phyloP scores from a whole-genome alignment of 73 alveolate genomes.

The Paramecium bursaria region DNA sequence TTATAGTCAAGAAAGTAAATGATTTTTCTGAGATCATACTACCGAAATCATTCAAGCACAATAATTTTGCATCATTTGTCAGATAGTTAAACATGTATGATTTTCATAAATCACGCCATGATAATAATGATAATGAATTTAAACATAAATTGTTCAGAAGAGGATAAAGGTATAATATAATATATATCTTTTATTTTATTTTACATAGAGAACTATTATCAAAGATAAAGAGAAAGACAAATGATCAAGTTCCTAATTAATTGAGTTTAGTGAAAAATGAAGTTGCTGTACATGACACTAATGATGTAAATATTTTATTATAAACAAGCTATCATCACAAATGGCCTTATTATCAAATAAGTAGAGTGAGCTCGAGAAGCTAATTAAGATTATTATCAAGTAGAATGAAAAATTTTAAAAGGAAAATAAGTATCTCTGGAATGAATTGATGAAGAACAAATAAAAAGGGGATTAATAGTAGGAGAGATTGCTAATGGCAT shows the following conservation, averaged over 20 bases:
- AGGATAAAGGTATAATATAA: constrained; percentile 56
- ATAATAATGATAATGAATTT: constrained; percentile 69
- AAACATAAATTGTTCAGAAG: constrained; percentile 69
- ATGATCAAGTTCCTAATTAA: constrained; percentile 32
- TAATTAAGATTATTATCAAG: constrained; percentile 29
- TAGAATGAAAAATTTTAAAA: constrained; percentile 39
- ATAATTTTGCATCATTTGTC: constrained; percentile 96
- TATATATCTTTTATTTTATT: not conserved
- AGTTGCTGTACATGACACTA: not conserved
- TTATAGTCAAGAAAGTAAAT: constrained; percentile 87
- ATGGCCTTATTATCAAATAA: constrained; percentile 28
- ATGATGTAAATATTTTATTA: not conserved
- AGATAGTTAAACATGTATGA: constrained; percentile 94
- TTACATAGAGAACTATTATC: constrained; percentile 17
- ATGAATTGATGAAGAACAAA: constrained; percentile 41
- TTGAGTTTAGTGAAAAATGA: constrained; percentile 29
- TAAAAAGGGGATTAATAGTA: constrained; percentile 11
- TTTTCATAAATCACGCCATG: constrained; percentile 82
- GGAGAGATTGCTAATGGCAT: constrained; percentile 9
- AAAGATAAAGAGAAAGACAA: constrained; percentile 38
- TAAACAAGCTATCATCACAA: not conserved
- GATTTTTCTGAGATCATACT: constrained; percentile 94
- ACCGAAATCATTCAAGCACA: constrained; percentile 96
- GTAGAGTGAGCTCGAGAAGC: constrained; percentile 27
- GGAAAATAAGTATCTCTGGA: constrained; percentile 55